A percentile compares a stretch with the other conserved stretches of the same genome.
These are phyloP conservation scores for Trypanosoma theileri DNA, from an alignment of 208 protist species.

Conservation along the genomic window DNA sequence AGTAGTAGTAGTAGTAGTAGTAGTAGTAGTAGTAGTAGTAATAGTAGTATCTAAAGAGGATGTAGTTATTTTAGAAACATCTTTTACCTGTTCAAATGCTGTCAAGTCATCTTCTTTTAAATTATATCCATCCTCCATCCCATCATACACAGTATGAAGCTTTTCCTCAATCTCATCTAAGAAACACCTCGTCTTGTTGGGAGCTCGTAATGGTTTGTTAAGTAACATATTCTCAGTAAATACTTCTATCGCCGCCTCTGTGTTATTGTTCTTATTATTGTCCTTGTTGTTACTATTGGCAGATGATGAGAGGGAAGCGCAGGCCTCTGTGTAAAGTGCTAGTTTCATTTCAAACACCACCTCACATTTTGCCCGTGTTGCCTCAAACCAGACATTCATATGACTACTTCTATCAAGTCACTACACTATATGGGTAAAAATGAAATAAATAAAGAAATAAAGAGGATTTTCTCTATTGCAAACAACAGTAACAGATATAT, in stretches of 20 bases:
- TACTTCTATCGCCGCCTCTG: neutral
- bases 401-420: neutral
- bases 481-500: neutral
- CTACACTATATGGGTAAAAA: neutral
- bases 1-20: neutral
- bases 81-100: constrained; percentile 16
- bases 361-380: constrained; percentile 40
- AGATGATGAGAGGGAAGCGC: constrained; percentile 16
- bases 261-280: neutral
- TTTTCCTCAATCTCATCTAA: constrained; percentile 54
- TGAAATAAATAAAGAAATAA: constrained; percentile 6
- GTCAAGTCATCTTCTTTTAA: constrained; percentile 37
- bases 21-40: neutral
- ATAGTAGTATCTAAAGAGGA: neutral
- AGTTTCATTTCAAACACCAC: constrained; percentile 60
- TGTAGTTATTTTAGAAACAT: too few species aligned
- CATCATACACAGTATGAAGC: constrained; percentile 48
- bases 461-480: neutral
- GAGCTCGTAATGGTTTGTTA: constrained; percentile 24
- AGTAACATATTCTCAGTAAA: constrained; percentile 22
- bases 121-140: constrained; percentile 49
- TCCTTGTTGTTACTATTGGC: neutral
- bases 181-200: constrained; percentile 24
- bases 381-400: constrained; percentile 61
- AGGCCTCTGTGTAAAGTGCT: constrained; percentile 53